phyloP scores from a whole-genome alignment of 805 yeast genomes.

The Ogataea polymorpha region DNA sequence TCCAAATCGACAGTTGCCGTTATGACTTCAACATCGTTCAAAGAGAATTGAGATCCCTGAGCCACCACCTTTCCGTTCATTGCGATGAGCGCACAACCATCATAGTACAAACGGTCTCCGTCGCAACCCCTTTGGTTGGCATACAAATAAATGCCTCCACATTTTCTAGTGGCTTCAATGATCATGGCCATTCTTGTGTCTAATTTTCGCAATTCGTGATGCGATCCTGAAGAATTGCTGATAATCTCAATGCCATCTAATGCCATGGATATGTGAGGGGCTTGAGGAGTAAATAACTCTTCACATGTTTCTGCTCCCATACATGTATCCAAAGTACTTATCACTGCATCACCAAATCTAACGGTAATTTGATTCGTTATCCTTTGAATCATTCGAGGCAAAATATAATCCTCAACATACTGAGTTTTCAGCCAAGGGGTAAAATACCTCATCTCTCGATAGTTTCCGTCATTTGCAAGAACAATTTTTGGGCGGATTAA shows the following conservation, averaged over 20 bases:
- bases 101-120: constrained; percentile 95
- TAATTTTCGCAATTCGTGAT: constrained; percentile 90
- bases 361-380: constrained; percentile 67
- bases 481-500: constrained; percentile 89
- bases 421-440: constrained; percentile 89
- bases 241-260: constrained; percentile 97
- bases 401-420: constrained; percentile 64
- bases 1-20: constrained; percentile 94
- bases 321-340: constrained; percentile 79
- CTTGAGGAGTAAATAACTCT: constrained; percentile 92
- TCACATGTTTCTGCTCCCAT: constrained; percentile 99
- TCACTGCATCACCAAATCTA: constrained; percentile 86
- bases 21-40: constrained; percentile 89
- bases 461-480: constrained; percentile 96
- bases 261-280: constrained; percentile 90
- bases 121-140: constrained; percentile 98
- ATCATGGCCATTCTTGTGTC: constrained; percentile 82
- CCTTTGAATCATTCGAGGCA: constrained; percentile 68
- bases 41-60: constrained; percentile 87
- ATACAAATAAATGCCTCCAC: constrained; percentile 94
- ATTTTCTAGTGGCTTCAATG: constrained; percentile 88
- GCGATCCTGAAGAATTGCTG: constrained; percentile 96
- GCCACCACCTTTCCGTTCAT: constrained; percentile 91
- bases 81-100: constrained; percentile 93
- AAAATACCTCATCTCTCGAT: constrained; percentile 95